A percentile compares a stretch with the other conserved stretches of the same genome.
Conservation (phyloP, 176 grass and related monocot species). For the Musa acuminata region DNA sequence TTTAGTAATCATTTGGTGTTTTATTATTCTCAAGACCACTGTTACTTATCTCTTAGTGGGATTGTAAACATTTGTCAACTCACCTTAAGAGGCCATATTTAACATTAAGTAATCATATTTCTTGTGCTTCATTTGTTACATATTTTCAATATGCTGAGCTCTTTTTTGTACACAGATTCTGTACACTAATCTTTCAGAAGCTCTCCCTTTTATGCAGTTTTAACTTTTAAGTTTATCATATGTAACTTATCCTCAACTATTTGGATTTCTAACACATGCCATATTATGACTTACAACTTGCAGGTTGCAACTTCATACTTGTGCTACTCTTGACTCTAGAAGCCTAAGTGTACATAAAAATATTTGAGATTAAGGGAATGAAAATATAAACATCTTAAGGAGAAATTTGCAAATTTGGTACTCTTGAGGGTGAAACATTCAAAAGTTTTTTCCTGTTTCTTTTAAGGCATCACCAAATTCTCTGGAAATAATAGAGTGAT, state of each 20-base stretch:
- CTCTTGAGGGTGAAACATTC: no score
- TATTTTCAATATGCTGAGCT: background rate
- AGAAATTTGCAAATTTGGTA: no score
- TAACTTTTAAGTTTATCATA: background rate
- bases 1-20: conserved; percentile 3
- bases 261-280: background rate
- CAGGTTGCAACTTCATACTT: background rate
- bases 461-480: no score
- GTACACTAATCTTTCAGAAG: no score
- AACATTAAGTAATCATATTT: background rate
- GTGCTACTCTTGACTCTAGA: no score
- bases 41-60: background rate
- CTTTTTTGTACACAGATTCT: background rate
- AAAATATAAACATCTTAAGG: no score
- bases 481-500: no score
- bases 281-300: background rate
- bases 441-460: no score
- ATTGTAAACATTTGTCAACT: background rate
- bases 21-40: background rate
- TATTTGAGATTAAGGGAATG: no score
- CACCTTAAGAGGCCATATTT: background rate
- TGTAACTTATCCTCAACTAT: background rate
- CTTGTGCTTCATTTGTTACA: background rate
- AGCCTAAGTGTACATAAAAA: no score
- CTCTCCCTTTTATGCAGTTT: no score